These are phyloP conservation scores for Plasmodium berghei DNA, from an alignment of 169 alveolate genomes.

Conservation along the genomic window DNA sequence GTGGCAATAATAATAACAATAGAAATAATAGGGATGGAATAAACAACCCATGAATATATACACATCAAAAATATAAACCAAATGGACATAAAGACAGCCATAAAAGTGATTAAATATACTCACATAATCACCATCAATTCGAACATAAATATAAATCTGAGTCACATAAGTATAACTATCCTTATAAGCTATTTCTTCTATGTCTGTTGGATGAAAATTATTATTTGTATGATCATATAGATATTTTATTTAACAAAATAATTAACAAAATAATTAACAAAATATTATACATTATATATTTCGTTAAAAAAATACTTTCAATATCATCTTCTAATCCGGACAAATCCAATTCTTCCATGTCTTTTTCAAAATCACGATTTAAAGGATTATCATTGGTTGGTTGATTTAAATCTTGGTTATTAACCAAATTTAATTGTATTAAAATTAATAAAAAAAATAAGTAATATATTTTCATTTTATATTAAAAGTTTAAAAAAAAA, in stretches of 20 bases:
- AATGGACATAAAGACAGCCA: background rate
- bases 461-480: constrained; percentile 37
- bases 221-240: background rate
- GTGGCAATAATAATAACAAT: background rate
- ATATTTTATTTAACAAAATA: background rate
- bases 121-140: constrained; percentile 42
- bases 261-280: background rate
- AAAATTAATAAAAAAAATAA: constrained; percentile 5
- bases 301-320: constrained; percentile 8
- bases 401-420: background rate
- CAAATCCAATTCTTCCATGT: constrained; percentile 53
- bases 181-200: constrained; percentile 33
- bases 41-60: background rate
- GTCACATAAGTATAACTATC: constrained; percentile 33
- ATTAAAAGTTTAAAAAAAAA: background rate
- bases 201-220: background rate
- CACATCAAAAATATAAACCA: background rate
- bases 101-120: background rate
- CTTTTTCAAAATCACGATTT: constrained; percentile 52
- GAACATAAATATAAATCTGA: constrained; percentile 27
- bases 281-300: no score
- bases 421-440: background rate
- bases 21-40: background rate
- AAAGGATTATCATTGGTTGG: background rate
- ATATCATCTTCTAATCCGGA: constrained; percentile 60